Percentiles rank a stretch among this genome's conserved stretches.
Conservation (phyloP, 2,329 filamentous ascomycete species). For the Pseudocercospora crystallina region DNA sequence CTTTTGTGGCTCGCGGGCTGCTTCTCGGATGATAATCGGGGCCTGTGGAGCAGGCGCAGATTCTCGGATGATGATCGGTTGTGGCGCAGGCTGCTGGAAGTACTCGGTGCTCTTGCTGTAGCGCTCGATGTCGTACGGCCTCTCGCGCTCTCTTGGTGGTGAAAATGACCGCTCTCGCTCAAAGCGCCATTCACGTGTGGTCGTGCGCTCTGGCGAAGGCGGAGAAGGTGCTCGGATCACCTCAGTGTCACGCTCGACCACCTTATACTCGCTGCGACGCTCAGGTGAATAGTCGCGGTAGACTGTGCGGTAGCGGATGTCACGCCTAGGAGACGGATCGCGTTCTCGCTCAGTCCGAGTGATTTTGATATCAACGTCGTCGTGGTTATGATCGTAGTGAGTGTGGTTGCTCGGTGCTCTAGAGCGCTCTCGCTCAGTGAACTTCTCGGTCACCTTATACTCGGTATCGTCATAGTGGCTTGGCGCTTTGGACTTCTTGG, state of each 20-base stretch:
- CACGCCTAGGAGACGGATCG: conserved; percentile 29
- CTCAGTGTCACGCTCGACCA: conserved; percentile 39
- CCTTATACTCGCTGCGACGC: conserved; percentile 38
- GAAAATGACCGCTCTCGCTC: conserved; percentile 52
- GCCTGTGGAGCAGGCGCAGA: conserved; percentile 41
- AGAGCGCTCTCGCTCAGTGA: conserved; percentile 18
- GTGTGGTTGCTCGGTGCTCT: conserved; percentile 13
- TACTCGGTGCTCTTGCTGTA: conserved; percentile 56
- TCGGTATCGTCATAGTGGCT: conserved; percentile 26
- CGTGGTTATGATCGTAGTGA: conserved; percentile 12
- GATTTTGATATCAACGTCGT: conserved; percentile 36
- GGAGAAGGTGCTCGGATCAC: conserved; percentile 37
- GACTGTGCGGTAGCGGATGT: conserved; percentile 35
- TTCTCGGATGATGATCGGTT: conserved; percentile 53
- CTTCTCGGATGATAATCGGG: conserved; percentile 57
- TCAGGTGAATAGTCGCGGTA: conserved; percentile 30
- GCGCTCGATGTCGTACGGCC: conserved; percentile 48
- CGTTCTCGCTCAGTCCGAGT: conserved; percentile 37
- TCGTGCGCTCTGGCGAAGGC: conserved; percentile 42
- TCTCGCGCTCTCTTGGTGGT: conserved; percentile 41
- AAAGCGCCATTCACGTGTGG: conserved; percentile 53
- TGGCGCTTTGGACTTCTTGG: not conserved
- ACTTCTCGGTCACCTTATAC: conserved; percentile 27
- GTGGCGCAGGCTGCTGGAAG: conserved; percentile 44
- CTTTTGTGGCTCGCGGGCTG: conserved; percentile 42